Evolutionary conservation across 2,329 filamentous ascomycete species (phyloP).

Genomic region (Plectosphaerella cucumerina): DNA sequence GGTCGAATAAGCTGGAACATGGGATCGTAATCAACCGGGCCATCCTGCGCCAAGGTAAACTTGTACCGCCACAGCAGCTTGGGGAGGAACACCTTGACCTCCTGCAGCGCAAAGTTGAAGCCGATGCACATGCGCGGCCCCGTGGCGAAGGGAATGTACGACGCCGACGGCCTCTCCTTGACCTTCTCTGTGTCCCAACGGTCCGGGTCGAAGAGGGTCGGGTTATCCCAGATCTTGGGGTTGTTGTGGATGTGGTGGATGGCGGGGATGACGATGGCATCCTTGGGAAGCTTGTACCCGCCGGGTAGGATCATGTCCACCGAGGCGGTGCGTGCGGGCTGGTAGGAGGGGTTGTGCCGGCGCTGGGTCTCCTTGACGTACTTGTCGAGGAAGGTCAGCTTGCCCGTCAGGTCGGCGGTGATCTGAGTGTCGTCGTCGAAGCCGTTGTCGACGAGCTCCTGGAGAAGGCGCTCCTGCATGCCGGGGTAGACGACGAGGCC

Average conservation of each 20-base stretch:
- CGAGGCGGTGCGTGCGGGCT: conserved; percentile 54
- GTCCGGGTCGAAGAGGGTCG: conserved; percentile 53
- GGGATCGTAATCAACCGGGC: conserved; percentile 53
- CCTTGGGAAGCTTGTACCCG: conserved; percentile 51
- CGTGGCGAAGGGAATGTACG: conserved; percentile 55
- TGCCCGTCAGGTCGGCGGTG: conserved; percentile 41
- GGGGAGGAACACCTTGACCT: conserved; percentile 55
- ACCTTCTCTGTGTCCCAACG: conserved; percentile 53
- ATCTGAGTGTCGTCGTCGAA: conserved; percentile 37
- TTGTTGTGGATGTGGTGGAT: conserved; percentile 51
- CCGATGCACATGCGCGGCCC: conserved; percentile 58
- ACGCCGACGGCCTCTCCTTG: conserved; percentile 43
- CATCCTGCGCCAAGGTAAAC: conserved; percentile 46
- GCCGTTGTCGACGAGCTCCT: conserved; percentile 50
- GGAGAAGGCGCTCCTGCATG: conserved; percentile 52
- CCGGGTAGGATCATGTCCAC: conserved; percentile 54
- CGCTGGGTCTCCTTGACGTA: conserved; percentile 60
- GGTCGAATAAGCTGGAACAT: conserved; percentile 55
- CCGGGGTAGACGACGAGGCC: conserved; percentile 47
- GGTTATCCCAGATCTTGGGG: conserved; percentile 53
- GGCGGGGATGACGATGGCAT: conserved; percentile 48
- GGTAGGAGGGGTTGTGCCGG: conserved; percentile 56
- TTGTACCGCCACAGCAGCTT: conserved; percentile 57
- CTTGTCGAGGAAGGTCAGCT: conserved; percentile 49
- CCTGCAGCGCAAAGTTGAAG: conserved; percentile 60